Base-by-base conservation (phyloP, 2,329 filamentous ascomycete species). In the Trichoderma sp. region DNA sequence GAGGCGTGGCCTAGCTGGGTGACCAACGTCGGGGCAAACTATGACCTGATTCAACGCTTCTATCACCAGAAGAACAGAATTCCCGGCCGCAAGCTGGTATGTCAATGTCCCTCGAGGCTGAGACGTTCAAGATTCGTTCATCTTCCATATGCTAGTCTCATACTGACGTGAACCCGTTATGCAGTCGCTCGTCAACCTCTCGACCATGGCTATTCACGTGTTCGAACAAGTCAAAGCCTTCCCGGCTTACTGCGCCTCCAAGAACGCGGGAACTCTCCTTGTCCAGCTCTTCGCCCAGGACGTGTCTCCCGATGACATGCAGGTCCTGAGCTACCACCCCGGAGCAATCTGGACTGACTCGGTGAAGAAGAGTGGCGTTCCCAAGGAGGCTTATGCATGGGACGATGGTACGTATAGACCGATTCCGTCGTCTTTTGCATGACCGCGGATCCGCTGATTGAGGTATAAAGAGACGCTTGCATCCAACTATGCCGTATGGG, bases 261-360 rank as follows among this genome's bases (percentile, higher is more conserved):
- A 80, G 71, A 72, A 72, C 21, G 69, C 77, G 0, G 75, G 72
- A 5, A 73, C 75, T 4, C 57, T 75, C 5, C 60, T 72, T 1
- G 63, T 78, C 21, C 76, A 79, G 71, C 58, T 71, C 28, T 67
- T 78, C n/a, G 75, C 77, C 10, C 61, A 69, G 5, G 74, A 75
- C 19, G 69, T 71, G 0, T 54, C 67, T 9, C 61, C 72, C 0
- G 72, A 74, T n/a, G 65, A 73, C 14, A 71, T 80, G 72, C 78
- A 79, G 64, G 64, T 80, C 17, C 21, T 79, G 34, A 76, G 68
- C 65, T 76, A 74, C 64, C 74, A 80, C 51, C 78, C 78, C 0
- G 78, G 78, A 3, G 64, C 69, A 7, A 69, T 79, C 21, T 74
- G 68, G 51, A 77, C 76, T 7, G 69, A 75, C 1, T 52, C 67